phyloP scores from a whole-genome alignment of 768 basidiomycete species.

The Leccinum olivaceopallidum region DNA sequence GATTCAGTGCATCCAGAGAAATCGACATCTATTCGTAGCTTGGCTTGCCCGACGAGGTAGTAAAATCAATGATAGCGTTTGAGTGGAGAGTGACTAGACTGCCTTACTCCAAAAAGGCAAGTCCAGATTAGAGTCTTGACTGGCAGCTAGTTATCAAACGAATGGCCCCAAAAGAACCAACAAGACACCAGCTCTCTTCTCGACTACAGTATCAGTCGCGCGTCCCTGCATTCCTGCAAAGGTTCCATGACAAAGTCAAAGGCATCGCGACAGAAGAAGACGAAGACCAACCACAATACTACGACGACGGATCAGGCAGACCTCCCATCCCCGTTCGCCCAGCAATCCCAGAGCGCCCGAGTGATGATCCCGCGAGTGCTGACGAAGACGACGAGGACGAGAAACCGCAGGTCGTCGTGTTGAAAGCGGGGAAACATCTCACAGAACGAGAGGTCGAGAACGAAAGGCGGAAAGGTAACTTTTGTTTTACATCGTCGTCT shows the following conservation, averaged over 20 bases:
- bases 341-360: constrained; percentile 66
- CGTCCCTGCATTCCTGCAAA: constrained; percentile 65
- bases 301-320: constrained; percentile 66
- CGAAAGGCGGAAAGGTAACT: constrained; percentile 65
- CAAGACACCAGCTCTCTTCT: constrained; percentile 69
- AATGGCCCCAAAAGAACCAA: constrained; percentile 60
- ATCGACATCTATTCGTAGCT: constrained; percentile 16
- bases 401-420: constrained; percentile 84
- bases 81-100: background rate
- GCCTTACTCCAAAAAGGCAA: constrained; percentile 21
- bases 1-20: constrained; percentile 29
- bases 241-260: constrained; percentile 61
- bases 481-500: constrained; percentile 16
- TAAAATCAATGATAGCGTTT: background rate
- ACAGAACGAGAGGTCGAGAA: constrained; percentile 77
- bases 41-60: background rate
- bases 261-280: constrained; percentile 53
- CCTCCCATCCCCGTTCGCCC: constrained; percentile 77
- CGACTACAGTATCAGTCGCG: constrained; percentile 61
- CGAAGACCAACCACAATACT: constrained; percentile 49
- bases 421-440: constrained; percentile 88
- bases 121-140: background rate
- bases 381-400: constrained; percentile 77
- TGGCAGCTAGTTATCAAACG: background rate
- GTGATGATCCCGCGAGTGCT: constrained; percentile 68